Base-by-base conservation (phyloP, 345 rosid species). In the Rhodamnia argentea region DNA sequence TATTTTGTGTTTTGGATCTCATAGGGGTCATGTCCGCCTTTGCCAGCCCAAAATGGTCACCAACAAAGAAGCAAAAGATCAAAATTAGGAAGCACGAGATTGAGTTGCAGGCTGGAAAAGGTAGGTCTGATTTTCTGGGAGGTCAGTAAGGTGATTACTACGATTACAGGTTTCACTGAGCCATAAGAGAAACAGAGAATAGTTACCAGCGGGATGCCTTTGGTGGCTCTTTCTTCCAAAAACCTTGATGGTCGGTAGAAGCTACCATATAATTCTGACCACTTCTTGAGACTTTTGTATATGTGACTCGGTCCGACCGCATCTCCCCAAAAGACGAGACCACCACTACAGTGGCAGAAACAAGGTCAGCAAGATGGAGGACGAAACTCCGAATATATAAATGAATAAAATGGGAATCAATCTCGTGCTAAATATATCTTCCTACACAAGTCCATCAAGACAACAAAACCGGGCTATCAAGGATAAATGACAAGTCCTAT, bases 291-390 rank as follows among this genome's bases (percentile, higher is more conserved):
- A 86, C 93, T 93, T 82, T 88, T 78, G 88, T 92, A 95, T 40
- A 96, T 78, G 87, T 93, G 94, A 81, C 90, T 90, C 1, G 97
- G 87, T 56, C 99, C 98, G 13, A 94, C 94, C 0, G 84, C 37
- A 87, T 97, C 99, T 4, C 95, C 99, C 99, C 99, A 96, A 83
- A 96, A 97, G n/a, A 97, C 87, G 47, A 97, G 83, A 84, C 99
- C 99, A 12, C 99, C 99, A 16, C 99, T 97, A 94, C 90, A 85
- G 87, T 44, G 83, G 24, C 86, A 86, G 52, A 83, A 57, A 83
- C 24, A 62, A 13, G 56, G 56, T 53, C 52, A 50, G 29, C 6
- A 50, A n/a, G 29, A 86, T 52, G 26, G 13, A 42, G 74, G 76
- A 84, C 57, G n/a, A 47, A 1, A 3, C 37, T 55, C 4, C 5